Evolutionary conservation across 176 grass and related monocot species (phyloP).

Genomic region (Aegilops longissima): DNA sequence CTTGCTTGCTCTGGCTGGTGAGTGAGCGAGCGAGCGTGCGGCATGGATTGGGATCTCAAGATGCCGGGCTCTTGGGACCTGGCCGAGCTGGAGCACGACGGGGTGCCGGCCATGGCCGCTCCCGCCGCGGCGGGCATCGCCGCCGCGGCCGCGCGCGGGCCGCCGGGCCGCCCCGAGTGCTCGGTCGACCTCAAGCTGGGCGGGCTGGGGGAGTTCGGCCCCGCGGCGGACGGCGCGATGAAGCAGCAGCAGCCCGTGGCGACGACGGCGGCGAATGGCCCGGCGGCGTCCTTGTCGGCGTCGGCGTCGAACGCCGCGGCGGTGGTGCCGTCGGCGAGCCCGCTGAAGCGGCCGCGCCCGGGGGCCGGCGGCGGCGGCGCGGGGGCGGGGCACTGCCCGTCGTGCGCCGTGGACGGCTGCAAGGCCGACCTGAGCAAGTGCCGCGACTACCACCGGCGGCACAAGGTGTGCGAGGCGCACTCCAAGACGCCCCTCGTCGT

Average conservation of each 20-base stretch:
- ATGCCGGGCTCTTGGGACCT: constrained; percentile 77
- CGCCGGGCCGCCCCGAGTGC: constrained; percentile 42
- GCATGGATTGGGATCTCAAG: constrained; percentile 98
- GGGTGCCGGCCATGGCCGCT: constrained; percentile 30
- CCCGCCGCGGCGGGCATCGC: not conserved
- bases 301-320: not conserved
- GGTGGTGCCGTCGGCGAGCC: constrained; percentile 26
- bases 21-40: not conserved
- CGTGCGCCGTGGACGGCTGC: constrained; percentile 90
- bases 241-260: constrained; percentile 25
- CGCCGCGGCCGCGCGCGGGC: constrained; percentile 18
- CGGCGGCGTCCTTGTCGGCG: not conserved
- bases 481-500: constrained; percentile 88
- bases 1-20: not conserved
- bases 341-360: constrained; percentile 47
- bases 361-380: not conserved
- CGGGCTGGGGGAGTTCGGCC: constrained; percentile 52
- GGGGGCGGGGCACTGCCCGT: constrained; percentile 29
- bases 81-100: constrained; percentile 47
- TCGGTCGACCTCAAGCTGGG: constrained; percentile 95
- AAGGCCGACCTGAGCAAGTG: constrained; percentile 79
- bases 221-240: not conserved
- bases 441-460: constrained; percentile 94
- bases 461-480: constrained; percentile 97
- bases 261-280: constrained; percentile 15